Evolutionary conservation across 2,329 filamentous ascomycete species (phyloP), one percentile per base, ranked within the genome.

Genomic region (Fusarium chaquense): DNA sequence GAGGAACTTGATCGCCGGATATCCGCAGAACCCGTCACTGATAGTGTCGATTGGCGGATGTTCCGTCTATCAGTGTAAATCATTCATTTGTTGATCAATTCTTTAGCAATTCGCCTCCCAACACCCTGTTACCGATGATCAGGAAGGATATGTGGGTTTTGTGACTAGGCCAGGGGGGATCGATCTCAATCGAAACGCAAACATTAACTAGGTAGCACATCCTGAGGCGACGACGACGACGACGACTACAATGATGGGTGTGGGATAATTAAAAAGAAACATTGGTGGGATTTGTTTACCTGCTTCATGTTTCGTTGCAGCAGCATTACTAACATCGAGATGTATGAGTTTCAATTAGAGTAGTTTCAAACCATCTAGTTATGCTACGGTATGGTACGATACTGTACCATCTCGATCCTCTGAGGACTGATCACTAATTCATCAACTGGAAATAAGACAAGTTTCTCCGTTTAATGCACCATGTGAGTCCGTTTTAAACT

Each of bases 401-500:
- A 52, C 45, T n/a, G 51, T 44, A 49, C 28, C 51, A 62, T 62
- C 60, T 57, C 69, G 61, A 73, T 41, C 33, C 18, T 52, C 5
- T 18, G 10, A 26, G 26, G 16, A n/a, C 69, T 55, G 40, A 63
- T 30, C 32, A 28, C 15, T 38, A 43, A 58, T 30, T 30, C 9
- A 30, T 43, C 16, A 33, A 62, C n/a, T 47, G 18, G 20, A 46
- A 51, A 52, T 33, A n/a, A 52, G 24, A 41, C 36, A 28, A 52
- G 55, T 45, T 46, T 63, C 54, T 66, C 60, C 67, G 53, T 58
- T 67, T 20, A 50, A 40, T 46, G 28, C 44, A 51, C 40, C 53
- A 22, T 33, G 12, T 11, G 20, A 20, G 33, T 61, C 72, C 72
- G 72, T 74, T 74, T 74, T 64, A 70, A 71, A 74, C 72, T 67